phyloP scores from a whole-genome alignment of 2,329 filamentous ascomycete species.

The Paramyrothecium sp. region DNA sequence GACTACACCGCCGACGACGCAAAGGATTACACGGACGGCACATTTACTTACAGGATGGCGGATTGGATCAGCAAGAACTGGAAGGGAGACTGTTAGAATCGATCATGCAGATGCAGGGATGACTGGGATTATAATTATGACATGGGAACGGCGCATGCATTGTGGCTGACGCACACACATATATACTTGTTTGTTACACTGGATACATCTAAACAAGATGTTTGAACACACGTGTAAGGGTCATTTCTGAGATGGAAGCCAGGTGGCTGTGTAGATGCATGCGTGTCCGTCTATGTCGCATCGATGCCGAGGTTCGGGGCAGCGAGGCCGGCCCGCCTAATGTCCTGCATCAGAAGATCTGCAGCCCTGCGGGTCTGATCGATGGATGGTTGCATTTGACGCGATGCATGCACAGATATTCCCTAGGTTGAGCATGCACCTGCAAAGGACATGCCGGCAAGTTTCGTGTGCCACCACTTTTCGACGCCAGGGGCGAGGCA shows the following conservation, averaged over 20 bases:
- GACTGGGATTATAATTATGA: neutral
- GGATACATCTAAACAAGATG: too few relatives aligned
- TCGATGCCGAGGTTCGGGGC: neutral
- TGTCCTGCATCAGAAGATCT: neutral
- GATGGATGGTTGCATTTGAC: too few relatives aligned
- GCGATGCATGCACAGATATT: too few relatives aligned
- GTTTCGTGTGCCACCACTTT: too few relatives aligned
- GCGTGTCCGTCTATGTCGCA: neutral
- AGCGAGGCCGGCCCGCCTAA: too few relatives aligned
- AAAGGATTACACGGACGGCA: slow-evolving; percentile 49
- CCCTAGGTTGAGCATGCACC: too few relatives aligned
- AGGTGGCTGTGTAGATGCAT: neutral
- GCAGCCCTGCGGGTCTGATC: neutral
- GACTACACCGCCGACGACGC: slow-evolving; percentile 49
- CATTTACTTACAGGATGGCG: slow-evolving; percentile 54
- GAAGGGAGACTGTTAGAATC: slow-evolving; percentile 43
- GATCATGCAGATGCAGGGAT: too few relatives aligned
- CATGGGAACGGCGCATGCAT: neutral
- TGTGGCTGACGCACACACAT: neutral
- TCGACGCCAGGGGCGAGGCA: too few relatives aligned
- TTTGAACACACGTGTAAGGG: too few relatives aligned
- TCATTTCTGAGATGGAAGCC: neutral
- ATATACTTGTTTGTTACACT: neutral
- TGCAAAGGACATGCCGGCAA: too few relatives aligned
- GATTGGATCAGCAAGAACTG: slow-evolving; percentile 61